Percentiles rank a stretch among this genome's conserved stretches.
Conservation (phyloP, 352 stramenopile genomes). For the Phytophthora sp. region DNA sequence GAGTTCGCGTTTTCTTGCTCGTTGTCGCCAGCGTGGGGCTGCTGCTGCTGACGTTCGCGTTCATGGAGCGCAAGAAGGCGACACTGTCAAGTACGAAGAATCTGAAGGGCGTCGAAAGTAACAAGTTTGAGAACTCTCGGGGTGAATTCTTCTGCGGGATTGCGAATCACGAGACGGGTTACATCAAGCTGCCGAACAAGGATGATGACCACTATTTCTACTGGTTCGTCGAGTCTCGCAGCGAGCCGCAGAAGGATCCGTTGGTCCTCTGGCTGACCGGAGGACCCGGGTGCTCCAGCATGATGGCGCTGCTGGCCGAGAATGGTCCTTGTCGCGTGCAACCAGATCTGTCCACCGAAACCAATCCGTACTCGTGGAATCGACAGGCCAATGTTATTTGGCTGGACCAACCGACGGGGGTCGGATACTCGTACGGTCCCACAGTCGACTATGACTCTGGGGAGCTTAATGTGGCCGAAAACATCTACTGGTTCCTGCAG, state of each 20-base stretch:
- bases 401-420: slow-evolving; percentile 69
- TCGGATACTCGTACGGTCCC: slow-evolving; percentile 70
- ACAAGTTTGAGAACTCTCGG: slow-evolving; percentile 11
- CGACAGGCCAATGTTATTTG: slow-evolving; percentile 73
- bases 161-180: slow-evolving; percentile 47
- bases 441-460: slow-evolving; percentile 47
- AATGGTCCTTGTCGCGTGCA: slow-evolving; percentile 70
- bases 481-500: slow-evolving; percentile 80
- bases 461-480: slow-evolving; percentile 64
- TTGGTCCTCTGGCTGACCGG: slow-evolving; percentile 75
- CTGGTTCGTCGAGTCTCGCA: slow-evolving; percentile 66
- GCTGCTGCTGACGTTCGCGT: slow-evolving; percentile 42
- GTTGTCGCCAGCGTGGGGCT: slow-evolving; percentile 36
- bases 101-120: slow-evolving; percentile 27
- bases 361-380: slow-evolving; percentile 73
- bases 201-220: slow-evolving; percentile 73
- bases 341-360: slow-evolving; percentile 46
- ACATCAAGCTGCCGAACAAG: slow-evolving; percentile 61
- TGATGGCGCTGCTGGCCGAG: slow-evolving; percentile 60
- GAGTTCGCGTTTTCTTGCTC: slow-evolving; percentile 22
- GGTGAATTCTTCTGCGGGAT: slow-evolving; percentile 50
- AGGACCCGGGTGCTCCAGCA: slow-evolving; percentile 66
- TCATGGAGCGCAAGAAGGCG: slow-evolving; percentile 37
- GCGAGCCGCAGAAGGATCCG: slow-evolving; percentile 42
- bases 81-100: slow-evolving; percentile 27